Conservation (phyloP, 345 rosid genomes). For the Populus euphratica region DNA sequence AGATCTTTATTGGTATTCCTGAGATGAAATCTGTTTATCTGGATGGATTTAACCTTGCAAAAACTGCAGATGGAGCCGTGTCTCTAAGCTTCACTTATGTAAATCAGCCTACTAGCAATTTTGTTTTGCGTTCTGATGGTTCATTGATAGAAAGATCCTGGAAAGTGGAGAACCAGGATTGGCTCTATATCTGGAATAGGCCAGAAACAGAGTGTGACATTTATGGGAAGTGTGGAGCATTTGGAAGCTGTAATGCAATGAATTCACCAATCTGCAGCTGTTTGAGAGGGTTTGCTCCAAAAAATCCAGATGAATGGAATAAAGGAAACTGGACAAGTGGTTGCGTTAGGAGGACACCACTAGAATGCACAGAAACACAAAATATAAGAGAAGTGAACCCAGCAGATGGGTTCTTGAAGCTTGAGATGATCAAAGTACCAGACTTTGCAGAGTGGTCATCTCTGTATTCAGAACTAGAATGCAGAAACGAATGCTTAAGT, state of each 20-base stretch:
- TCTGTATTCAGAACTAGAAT: conserved; percentile 13
- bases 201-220: too few species aligned
- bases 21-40: conserved; percentile 26
- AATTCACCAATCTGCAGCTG: conserved; percentile 43
- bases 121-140: conserved; percentile 38
- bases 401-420: conserved; percentile 39
- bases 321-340: conserved; percentile 40
- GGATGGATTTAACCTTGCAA: conserved; percentile 22
- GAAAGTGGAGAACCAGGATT: conserved; percentile 21
- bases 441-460: conserved; percentile 22
- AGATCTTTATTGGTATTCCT: conserved; percentile 33
- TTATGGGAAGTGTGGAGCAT: conserved; percentile 44
- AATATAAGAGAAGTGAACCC: conserved; percentile 20
- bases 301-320: conserved; percentile 34
- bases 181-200: too few species aligned
- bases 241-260: conserved; percentile 22
- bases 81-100: conserved; percentile 5
- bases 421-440: conserved; percentile 39
- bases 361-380: conserved; percentile 27
- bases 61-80: conserved; percentile 22
- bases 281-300: conserved; percentile 44
- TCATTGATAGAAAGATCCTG: conserved; percentile 15
- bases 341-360: conserved; percentile 31
- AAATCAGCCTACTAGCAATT: conserved; percentile 1
- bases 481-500: conserved; percentile 34